Evolutionary conservation across 1,284 basidiomycete species (phyloP).

Genomic region (Cutaneotrichosporon arboriforme): DNA sequence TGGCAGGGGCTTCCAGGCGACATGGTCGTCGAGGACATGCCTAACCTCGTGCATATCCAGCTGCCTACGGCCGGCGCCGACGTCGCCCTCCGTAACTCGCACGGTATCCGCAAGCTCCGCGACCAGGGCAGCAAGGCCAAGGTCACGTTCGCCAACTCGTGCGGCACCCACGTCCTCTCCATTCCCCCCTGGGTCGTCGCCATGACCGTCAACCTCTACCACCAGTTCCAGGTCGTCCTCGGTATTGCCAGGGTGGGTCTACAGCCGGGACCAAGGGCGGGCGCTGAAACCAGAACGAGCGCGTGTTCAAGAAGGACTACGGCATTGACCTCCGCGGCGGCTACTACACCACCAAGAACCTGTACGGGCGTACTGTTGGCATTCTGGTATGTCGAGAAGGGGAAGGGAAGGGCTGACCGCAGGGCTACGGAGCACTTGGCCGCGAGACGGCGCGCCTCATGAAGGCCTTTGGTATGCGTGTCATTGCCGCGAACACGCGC

Average conservation of each 20-base stretch:
- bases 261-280: neutral
- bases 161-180: conserved; percentile 40
- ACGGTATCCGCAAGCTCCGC: conserved; percentile 15
- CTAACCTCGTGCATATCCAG: conserved; percentile 35
- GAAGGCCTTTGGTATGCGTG: conserved; percentile 34
- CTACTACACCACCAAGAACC: conserved; percentile 28
- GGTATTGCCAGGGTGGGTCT: conserved; percentile 27
- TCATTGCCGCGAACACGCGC: conserved; percentile 45
- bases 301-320: conserved; percentile 25
- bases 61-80: conserved; percentile 36
- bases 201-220: conserved; percentile 31
- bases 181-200: conserved; percentile 42
- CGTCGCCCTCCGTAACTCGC: conserved; percentile 14
- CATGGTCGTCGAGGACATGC: conserved; percentile 19
- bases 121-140: neutral
- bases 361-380: conserved; percentile 37
- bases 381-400: conserved; percentile 29
- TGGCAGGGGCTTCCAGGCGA: conserved; percentile 9
- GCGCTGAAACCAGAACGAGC: conserved; percentile 20
- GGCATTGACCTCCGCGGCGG: conserved; percentile 27
- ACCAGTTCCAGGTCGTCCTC: conserved; percentile 36
- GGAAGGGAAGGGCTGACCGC: neutral
- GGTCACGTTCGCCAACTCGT: conserved; percentile 34
- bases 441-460: conserved; percentile 42
- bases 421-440: conserved; percentile 39